Evolutionary conservation across 2,329 filamentous ascomycete species (phyloP), one percentile per base, ranked within the genome.

Genomic region (Cryoendolithus antarcticus): DNA sequence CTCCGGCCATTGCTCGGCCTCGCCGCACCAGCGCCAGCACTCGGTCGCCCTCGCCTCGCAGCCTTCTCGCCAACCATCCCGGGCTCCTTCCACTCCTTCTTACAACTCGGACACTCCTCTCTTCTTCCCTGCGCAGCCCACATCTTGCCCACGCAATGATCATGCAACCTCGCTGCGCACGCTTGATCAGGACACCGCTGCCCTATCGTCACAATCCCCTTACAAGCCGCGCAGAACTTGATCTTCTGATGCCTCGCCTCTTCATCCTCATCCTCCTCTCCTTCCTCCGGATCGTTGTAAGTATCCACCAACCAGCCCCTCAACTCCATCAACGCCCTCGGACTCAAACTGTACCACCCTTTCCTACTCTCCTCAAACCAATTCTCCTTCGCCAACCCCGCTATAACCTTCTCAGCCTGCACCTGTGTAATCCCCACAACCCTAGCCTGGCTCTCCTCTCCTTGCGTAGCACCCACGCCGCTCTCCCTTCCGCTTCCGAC

Each of bases 141-240:
- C 58, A 81, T 86, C 21, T 75, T 77, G 9, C 75, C 71, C 40
- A 76, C 70, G 58, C 86, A 95, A 37, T 79, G 75, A 46, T 86
- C 74, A 58, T 95, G 88, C 10, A 94, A 60, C 8, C 88, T 70
- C 8, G 77, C 70, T 24, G 62, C 66, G 57, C 88, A 95, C 30
- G 71, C 62, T 44, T 82, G 72, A 27, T 27, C 24, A 6, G 24
- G 24, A 61, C 88, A 94, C 39, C 88, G 73, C 67, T 86, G 74
- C 1, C 88, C 86, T 47, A 82, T 66, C 1, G 89, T 98, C 31
- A 96, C 75, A 45, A 96, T 81, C 48, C 94, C 86, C 59, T 77
- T 82, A 61, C 91, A 98, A 0, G 84, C 86, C 54, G 82, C 75
- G 58, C 91, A 98, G 46, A 79, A 76, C 63, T 91, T 93, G 57